phyloP scores from a whole-genome alignment of 768 basidiomycete genomes.

The Suillus ampliporus region DNA sequence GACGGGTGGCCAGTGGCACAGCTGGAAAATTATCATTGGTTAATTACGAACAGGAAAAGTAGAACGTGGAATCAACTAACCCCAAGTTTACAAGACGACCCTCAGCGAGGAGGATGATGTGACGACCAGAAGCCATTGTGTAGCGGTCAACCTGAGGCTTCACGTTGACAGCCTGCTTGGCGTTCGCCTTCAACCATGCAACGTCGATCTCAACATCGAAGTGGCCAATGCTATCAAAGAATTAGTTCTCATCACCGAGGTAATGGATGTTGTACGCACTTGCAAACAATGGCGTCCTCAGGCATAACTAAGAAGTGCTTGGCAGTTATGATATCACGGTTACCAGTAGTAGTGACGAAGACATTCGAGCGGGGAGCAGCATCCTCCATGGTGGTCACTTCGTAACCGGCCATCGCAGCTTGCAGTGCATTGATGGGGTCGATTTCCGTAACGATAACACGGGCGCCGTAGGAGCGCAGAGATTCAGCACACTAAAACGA shows the following conservation, averaged over 20 bases:
- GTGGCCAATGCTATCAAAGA: conserved; percentile 70
- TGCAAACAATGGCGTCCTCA: conserved; percentile 98
- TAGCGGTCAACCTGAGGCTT: conserved; percentile 99
- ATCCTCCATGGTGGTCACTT: conserved; percentile 98
- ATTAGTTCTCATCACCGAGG: conserved; percentile 18
- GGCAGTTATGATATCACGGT: conserved; percentile 94
- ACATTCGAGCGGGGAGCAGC: conserved; percentile 88
- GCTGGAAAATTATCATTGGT: conserved; percentile 40
- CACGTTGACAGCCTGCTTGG: conserved; percentile 82
- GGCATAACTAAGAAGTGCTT: conserved; percentile 94
- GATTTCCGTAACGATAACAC: conserved; percentile 96
- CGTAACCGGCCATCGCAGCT: conserved; percentile 99
- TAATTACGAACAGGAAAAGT: neutral
- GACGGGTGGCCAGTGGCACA: conserved; percentile 99
- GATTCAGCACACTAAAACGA: conserved; percentile 90
- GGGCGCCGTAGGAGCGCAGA: conserved; percentile 95
- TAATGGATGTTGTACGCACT: conserved; percentile 58
- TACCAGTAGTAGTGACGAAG: conserved; percentile 98
- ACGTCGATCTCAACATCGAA: conserved; percentile 95
- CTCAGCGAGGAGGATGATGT: conserved; percentile 96
- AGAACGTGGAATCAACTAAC: conserved; percentile 43
- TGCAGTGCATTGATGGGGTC: conserved; percentile 99
- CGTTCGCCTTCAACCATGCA: conserved; percentile 96
- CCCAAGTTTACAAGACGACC: conserved; percentile 99
- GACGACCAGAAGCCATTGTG: conserved; percentile 91